phyloP scores from a whole-genome alignment of 805 yeast genomes.

The Lipomyces mesembrius region DNA sequence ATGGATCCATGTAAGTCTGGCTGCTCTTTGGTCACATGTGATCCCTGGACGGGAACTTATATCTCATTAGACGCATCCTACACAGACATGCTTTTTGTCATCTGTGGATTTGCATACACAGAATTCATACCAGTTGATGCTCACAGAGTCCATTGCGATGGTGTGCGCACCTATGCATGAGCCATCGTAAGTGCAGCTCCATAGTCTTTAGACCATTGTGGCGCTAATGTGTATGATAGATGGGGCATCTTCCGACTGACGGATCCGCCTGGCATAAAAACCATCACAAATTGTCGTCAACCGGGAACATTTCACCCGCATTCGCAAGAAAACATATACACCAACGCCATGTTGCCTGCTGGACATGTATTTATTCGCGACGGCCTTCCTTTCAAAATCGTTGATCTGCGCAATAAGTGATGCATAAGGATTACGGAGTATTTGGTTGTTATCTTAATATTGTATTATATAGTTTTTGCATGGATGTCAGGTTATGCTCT shows the following conservation, averaged over 20 bases:
- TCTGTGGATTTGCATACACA: slow-evolving; percentile 72
- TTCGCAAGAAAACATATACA: slow-evolving; percentile 56
- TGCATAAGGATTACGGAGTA: slow-evolving; percentile 1
- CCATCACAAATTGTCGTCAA: slow-evolving; percentile 56
- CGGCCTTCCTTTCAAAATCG: slow-evolving; percentile 54
- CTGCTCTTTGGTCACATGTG: background rate
- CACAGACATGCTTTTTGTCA: slow-evolving; percentile 70
- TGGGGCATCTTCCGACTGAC: slow-evolving; percentile 65
- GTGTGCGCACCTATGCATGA: slow-evolving; percentile 61
- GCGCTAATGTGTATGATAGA: slow-evolving; percentile 9
- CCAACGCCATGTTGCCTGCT: slow-evolving; percentile 50
- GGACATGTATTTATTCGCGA: slow-evolving; percentile 58
- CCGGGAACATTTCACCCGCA: slow-evolving; percentile 67
- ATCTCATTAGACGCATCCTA: slow-evolving; percentile 58
- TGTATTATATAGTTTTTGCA: slow-evolving; percentile 1
- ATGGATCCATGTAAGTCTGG: slow-evolving; percentile 58
- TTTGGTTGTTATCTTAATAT: background rate
- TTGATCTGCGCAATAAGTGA: slow-evolving; percentile 52
- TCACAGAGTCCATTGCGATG: slow-evolving; percentile 69
- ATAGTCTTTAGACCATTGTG: background rate
- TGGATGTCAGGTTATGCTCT: background rate
- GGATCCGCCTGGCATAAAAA: slow-evolving; percentile 66
- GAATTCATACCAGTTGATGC: slow-evolving; percentile 68
- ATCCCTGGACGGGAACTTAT: background rate
- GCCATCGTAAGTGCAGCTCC: slow-evolving; percentile 44